Evolutionary conservation across 371 early-diverging fungal genomes (phyloP), one percentile per base, ranked within the genome.

Genomic region (Actinomortierella wolfii): DNA sequence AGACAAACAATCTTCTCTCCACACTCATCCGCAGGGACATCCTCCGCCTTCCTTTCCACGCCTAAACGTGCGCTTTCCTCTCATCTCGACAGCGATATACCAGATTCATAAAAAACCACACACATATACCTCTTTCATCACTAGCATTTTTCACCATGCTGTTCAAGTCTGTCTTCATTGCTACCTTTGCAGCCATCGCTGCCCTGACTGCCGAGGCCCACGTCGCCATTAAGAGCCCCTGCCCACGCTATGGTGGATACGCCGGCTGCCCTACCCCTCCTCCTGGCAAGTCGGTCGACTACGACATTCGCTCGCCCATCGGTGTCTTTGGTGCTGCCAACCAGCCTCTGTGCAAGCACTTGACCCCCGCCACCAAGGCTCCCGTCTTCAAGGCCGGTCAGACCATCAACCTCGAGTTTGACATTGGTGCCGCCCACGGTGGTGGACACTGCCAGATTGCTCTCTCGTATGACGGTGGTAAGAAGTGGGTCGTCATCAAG

Each of bases 361-460:
- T 66, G 8, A 60, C 58, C 9, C 74, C 77, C 20, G 70, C 61
- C 25, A 50, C 57, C 46, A 57, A 51, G 9, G 57, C 57, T 1
- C 76, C 59, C 1, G 43, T 42, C 15, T 80, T 77, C 68, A 70
- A 60, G 0, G 83, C 85, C 6, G 87, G 87, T 4, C 23, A 57
- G 0, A 64, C 75, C 0, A 64, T 86, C 40, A 58, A 60, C 9
- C 78, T 81, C 44, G 46, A 74, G 23, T 81, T 82, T 40, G 51
- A 44, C 0, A 54, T 64, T 34, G 61, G 64, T 5, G 69, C 70
- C 20, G 4, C 59, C 0, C 83, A 82, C 54, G 68, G 76, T 39
- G 88, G 87, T 45, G 88, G 89, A 28, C 85, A 84, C 60, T 88
- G 89, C 55, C 84, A 87, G 60, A 87, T 87, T 65, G 76, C 88